Evolutionary conservation across 371 early-diverging fungal species (phyloP), one percentile per base, ranked within the genome.

Genomic region (Rhizopus microsporus): DNA sequence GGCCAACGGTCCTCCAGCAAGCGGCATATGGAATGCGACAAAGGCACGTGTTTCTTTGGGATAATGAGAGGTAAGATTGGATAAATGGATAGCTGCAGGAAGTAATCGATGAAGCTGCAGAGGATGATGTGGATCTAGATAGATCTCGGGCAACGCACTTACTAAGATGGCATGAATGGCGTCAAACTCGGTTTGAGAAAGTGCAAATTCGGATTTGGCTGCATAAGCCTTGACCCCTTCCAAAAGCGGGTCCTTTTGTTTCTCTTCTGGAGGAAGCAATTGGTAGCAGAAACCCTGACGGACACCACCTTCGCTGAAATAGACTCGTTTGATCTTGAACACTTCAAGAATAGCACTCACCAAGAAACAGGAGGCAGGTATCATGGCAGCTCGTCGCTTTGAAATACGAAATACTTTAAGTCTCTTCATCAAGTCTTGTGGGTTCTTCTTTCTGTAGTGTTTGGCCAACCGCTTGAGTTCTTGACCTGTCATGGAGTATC

Each of bases 271-370:
- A 0, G 80, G 60, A 39, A 86, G 53, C 45, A 77, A 56, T 7
- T 71, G 65, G 50, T 80, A 84, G 56, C 85, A 84, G 3, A 76
- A 67, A 4, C 87, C 87, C 47, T 84, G 84, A 5, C 85, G 75
- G 2, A 84, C 85, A 40, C 87, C 87, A 3, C 85, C 87, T 50
- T 86, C 85, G 45, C 85, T 83, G 54, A 86, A 86, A 35, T 74
- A 68, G 1, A 83, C 73, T 7, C 71, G 63, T 38, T 57, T 64
- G 34, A 83, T 71, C 7, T 68, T 59, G 56, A 83, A 69, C 1
- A 75, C 83, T 43, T 82, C 65, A 54, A 82, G 49, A 5, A 84
- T 70, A 0, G 84, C 84, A 6, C 77, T 68, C 33, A 83, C 71
- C 10, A 86, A 56, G 42, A 83, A 82, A 23, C 83, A 80, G 23